phyloP scores from a whole-genome alignment of 2,329 filamentous ascomycete genomes.

The Scedosporium aurantiacum region DNA sequence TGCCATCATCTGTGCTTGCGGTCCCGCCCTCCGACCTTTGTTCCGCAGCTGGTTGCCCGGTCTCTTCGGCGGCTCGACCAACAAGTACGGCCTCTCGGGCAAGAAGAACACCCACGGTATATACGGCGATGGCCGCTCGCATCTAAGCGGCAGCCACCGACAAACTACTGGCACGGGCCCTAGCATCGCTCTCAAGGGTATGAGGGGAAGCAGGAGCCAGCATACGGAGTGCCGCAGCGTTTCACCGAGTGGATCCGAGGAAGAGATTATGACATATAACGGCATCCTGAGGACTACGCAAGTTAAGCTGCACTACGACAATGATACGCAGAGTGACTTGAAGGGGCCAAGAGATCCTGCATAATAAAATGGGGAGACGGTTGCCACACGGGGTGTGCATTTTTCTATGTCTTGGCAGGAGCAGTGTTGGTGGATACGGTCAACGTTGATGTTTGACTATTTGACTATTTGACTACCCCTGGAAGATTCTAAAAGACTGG shows the following conservation, averaged over 20 bases:
- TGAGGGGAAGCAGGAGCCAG: constrained; percentile 13
- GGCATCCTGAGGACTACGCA: constrained; percentile 27
- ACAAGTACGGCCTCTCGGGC: constrained; percentile 9
- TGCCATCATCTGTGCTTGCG: constrained; percentile 22
- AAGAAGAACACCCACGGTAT: constrained; percentile 12
- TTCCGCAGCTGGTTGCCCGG: constrained; percentile 20
- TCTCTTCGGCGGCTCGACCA: constrained; percentile 15
- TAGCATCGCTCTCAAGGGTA: constrained; percentile 12
- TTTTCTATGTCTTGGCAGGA: too few species aligned
- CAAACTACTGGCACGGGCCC: background rate
- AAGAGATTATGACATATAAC: constrained; percentile 29
- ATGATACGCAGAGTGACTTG: constrained; percentile 1
- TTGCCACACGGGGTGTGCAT: too few species aligned
- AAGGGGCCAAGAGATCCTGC: background rate
- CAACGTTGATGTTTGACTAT: too few species aligned
- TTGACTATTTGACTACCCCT: too few species aligned
- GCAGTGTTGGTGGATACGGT: too few species aligned
- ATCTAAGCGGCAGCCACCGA: background rate
- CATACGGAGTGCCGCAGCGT: constrained; percentile 24
- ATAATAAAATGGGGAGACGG: background rate
- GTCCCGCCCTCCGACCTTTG: constrained; percentile 24
- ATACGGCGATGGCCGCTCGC: constrained; percentile 3
- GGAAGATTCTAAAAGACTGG: too few species aligned
- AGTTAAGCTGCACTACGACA: constrained; percentile 15
- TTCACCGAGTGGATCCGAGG: constrained; percentile 23